Base-by-base conservation (phyloP, 2,329 filamentous ascomycete genomes). In the Dactylellina sp. region DNA sequence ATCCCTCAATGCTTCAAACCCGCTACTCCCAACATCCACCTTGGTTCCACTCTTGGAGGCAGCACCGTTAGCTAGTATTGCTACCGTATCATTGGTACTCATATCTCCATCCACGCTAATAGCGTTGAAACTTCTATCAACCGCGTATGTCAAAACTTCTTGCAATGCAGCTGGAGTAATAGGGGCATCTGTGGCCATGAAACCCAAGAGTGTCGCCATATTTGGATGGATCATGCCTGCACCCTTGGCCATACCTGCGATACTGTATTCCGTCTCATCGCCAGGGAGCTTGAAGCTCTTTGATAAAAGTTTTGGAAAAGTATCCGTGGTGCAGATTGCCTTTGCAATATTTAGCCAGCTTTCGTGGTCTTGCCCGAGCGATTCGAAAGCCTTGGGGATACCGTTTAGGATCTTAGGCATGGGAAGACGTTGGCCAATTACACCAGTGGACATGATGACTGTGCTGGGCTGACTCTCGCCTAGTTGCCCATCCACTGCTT, bases 201-300 rank as follows among this genome's bases (percentile, higher is more conserved):
- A 90, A 61, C 92, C 93, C 37, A 99, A 88, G 35, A 98, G 87
- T 0, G 95, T 99, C 28, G 93, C 95, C 93, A 99, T 97, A 84
- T 99, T 98, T 52, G 95, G 95, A 80, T 97, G 93, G 81, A 99
- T 97, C 95, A 99, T 99, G 79, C 95, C 95, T 3, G 95, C 95
- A 66, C 95, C 95, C 84, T 99, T 99, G 79, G 94, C 96, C 88
- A 96, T 96, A 78, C 95, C 95, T 11, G 92, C 93, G 55, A 99
- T 90, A 78, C 87, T 86, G 83, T 97, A 99, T 80, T 90, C 89
- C 55, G 88, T 84, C 16, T 85, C 88, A 2, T 91, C 91, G 0
- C 91, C 93, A 2, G 95, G 93, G 32, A 99, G 87, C 25, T 85
- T 88, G 82, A 98, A 99, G 12, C 88, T 88, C 77, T 87, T 88